Percentiles rank a stretch among this genome's conserved stretches.
Evolutionary conservation across 1,284 basidiomycete genomes (phyloP).

Genomic region (Golubevia sp.): DNA sequence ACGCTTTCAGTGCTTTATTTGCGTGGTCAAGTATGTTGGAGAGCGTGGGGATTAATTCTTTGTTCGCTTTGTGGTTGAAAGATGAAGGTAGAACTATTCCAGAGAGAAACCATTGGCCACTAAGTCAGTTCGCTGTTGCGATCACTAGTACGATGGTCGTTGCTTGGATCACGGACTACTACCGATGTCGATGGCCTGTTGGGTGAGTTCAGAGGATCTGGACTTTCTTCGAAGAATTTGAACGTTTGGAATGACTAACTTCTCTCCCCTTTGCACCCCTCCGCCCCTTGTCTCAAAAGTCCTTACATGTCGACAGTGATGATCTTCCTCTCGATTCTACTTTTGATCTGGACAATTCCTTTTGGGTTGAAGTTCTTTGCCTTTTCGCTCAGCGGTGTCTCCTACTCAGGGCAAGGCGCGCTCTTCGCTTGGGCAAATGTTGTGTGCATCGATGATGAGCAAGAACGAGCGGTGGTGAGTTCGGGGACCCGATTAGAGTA

Average conservation of each 20-base stretch:
- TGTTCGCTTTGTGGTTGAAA: slow-evolving; percentile 77
- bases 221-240: neutral
- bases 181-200: slow-evolving; percentile 16
- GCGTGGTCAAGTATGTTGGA: slow-evolving; percentile 72
- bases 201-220: no score
- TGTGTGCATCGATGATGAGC: slow-evolving; percentile 26
- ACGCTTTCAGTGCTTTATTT: slow-evolving; percentile 67
- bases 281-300: slow-evolving; percentile 15
- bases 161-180: slow-evolving; percentile 24
- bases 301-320: slow-evolving; percentile 24
- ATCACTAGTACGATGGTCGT: slow-evolving; percentile 26
- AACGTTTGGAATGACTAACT: neutral
- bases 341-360: slow-evolving; percentile 37
- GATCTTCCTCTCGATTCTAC: slow-evolving; percentile 21
- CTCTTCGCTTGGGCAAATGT: slow-evolving; percentile 47
- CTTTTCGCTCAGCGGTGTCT: slow-evolving; percentile 26
- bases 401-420: slow-evolving; percentile 38
- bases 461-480: slow-evolving; percentile 32
- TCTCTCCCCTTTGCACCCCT: neutral
- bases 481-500: no score
- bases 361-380: slow-evolving; percentile 38
- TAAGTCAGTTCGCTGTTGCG: slow-evolving; percentile 25
- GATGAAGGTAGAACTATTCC: slow-evolving; percentile 43
- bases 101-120: slow-evolving; percentile 34
- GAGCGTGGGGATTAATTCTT: slow-evolving; percentile 73